Evolutionary conservation across 2,329 filamentous ascomycete species (phyloP), one percentile per base, ranked within the genome.

Genomic region (Drechslera avenae): DNA sequence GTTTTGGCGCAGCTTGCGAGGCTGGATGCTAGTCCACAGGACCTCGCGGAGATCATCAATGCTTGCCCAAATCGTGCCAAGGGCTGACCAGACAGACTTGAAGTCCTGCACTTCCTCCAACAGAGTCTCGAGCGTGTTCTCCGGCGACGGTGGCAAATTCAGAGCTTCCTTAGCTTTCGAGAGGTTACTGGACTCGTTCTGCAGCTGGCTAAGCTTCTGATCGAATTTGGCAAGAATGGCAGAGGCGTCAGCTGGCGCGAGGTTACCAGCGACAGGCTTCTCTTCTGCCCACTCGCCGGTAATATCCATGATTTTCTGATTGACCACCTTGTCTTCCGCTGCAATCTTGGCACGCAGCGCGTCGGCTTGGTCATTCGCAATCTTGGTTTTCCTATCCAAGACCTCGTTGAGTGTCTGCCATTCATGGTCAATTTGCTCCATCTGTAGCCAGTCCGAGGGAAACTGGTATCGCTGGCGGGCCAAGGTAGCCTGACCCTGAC

Each of bases 41-140:
- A 86, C 89, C 65, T 99, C 95, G 23, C 91, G 86, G 13, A 97
- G 88, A 66, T 97, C 93, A 66, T 97, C 94, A 52, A 99, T 79
- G 68, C 90, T 96, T 71, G 90, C 89, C 94, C 94, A 99, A 56
- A 99, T 96, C 5, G 92, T 96, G 18, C 91, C 93, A 41, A 99
- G 79, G 40, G 90, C 93, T 26, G 93, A 90, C 94, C 94, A 99
- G 8, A 99, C 94, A 16, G 93, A 97, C 76, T 96, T 96, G 78
- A 99, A 99, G 74, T 99, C 94, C 56, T 96, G 91, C 2, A 99
- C 91, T 76, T 99, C 94, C 71, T 97, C 93, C 13, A 97, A 81
- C 7, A 97, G 89, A 19, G 88, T 84, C n/a, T 84, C 81, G 17
- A 99, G 84, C n/a, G 88, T 86, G 43, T 88, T 89, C 62, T 96